Conservation (phyloP, 192 early-diverging fungal species). For the Coemansia sp. region DNA sequence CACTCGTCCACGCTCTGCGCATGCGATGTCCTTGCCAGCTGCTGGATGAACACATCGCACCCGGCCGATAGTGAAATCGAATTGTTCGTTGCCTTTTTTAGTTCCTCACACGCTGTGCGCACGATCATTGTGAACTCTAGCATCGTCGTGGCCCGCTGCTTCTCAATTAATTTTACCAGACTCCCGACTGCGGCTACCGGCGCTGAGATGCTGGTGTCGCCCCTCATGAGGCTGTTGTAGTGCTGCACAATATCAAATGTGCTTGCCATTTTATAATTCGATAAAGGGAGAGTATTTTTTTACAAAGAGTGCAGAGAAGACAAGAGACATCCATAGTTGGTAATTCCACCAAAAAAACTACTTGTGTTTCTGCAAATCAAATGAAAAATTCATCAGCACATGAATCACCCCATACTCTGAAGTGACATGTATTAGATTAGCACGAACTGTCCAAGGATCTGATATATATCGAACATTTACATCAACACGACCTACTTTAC, state of each 20-base stretch:
- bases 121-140: slow-evolving; percentile 85
- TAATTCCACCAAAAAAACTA: too few relatives aligned
- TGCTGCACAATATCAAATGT: slow-evolving; percentile 35
- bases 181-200: slow-evolving; percentile 76
- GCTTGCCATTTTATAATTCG: slow-evolving; percentile 7
- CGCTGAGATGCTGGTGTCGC: slow-evolving; percentile 64
- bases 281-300: not conserved
- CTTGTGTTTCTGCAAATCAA: not conserved
- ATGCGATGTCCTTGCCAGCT: slow-evolving; percentile 33
- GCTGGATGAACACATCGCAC: slow-evolving; percentile 76
- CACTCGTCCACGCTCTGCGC: slow-evolving; percentile 70
- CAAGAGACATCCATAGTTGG: not conserved
- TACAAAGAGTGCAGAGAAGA: not conserved
- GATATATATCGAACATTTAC: too few relatives aligned
- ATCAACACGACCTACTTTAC: too few relatives aligned
- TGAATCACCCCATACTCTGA: not conserved
- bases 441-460: not conserved
- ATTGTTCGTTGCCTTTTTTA: slow-evolving; percentile 69
- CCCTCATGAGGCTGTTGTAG: slow-evolving; percentile 36
- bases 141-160: slow-evolving; percentile 78
- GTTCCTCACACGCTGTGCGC: slow-evolving; percentile 61
- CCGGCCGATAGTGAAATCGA: slow-evolving; percentile 86
- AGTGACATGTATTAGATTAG: not conserved
- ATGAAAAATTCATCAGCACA: not conserved
- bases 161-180: slow-evolving; percentile 67